A percentile compares a stretch with the other conserved stretches of the same genome.
Conservation (phyloP, 2,329 filamentous ascomycete species). For the Rhytidhysteron rufulum region DNA sequence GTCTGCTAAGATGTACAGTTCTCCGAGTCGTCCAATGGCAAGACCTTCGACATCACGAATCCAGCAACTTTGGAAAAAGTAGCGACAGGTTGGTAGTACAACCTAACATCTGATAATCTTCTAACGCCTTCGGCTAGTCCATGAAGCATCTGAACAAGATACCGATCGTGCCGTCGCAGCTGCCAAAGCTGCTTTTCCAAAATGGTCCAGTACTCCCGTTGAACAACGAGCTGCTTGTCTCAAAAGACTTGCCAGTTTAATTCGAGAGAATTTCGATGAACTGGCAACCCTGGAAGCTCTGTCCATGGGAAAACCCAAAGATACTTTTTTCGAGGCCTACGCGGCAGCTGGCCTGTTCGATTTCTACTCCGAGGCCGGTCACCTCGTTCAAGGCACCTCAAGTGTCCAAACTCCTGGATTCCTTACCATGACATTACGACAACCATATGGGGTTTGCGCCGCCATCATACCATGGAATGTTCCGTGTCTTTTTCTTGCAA, state of each 20-base stretch:
- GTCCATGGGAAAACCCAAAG: constrained; percentile 82
- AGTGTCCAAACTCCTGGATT: constrained; percentile 42
- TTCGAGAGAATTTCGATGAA: constrained; percentile 76
- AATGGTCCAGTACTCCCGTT: constrained; percentile 58
- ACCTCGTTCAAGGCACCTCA: constrained; percentile 78
- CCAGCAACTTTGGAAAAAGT: constrained; percentile 79
- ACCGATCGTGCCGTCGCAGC: constrained; percentile 67
- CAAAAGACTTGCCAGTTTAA: constrained; percentile 66
- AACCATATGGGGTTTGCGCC: constrained; percentile 74
- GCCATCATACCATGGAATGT: constrained; percentile 67
- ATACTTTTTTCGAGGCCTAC: constrained; percentile 73
- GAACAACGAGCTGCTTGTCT: constrained; percentile 24
- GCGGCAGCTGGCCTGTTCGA: constrained; percentile 76
- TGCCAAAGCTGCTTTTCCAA: constrained; percentile 65
- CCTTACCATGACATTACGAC: constrained; percentile 67
- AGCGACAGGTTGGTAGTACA: constrained; percentile 73
- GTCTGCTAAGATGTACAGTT: constrained; percentile 18
- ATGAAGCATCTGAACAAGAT: constrained; percentile 41
- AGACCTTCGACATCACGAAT: constrained; percentile 65
- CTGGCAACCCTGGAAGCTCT: constrained; percentile 77
- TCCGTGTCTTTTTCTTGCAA: constrained; percentile 23
- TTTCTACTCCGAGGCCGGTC: constrained; percentile 69
- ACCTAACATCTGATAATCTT: constrained; percentile 43
- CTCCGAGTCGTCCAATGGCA: constrained; percentile 27
- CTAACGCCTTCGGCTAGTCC: constrained; percentile 39